A percentile compares a stretch with the other conserved stretches of the same genome.
These are phyloP conservation scores for Microglena sp. DNA, from an alignment of 139 green algal species.

Conservation along the genomic window DNA sequence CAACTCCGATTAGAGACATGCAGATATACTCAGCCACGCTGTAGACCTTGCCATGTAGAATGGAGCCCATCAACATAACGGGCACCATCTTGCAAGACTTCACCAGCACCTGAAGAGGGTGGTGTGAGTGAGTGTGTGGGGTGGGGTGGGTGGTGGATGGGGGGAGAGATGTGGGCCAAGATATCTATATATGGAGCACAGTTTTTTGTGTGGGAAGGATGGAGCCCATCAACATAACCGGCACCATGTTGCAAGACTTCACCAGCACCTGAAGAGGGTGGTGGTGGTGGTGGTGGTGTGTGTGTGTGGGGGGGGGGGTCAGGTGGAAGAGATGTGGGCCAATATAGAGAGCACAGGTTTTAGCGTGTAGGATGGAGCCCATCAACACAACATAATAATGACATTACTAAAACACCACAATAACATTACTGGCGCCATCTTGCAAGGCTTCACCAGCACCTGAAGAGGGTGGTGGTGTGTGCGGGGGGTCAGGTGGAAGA, in stretches of 20 bases:
- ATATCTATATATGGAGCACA: no score
- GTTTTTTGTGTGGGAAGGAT: no score
- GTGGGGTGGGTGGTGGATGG: no score
- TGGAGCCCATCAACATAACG: constrained; percentile 86
- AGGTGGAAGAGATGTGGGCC: no score
- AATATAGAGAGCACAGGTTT: no score
- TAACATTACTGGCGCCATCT: constrained; percentile 94
- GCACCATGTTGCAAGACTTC: constrained; percentile 97
- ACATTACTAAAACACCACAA: no score
- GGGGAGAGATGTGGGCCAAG: no score
- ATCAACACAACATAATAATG: constrained; percentile 96
- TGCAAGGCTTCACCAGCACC: constrained; percentile 93
- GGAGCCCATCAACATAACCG: constrained; percentile 89
- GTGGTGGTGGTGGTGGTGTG: no score
- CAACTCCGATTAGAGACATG: constrained; percentile 69
- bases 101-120: no score
- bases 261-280: no score
- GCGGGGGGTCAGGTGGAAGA: background rate
- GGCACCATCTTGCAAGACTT: constrained; percentile 98
- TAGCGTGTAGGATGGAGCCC: constrained; percentile 81
- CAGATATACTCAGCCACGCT: constrained; percentile 75
- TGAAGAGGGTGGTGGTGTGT: background rate
- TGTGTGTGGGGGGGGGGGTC: no score
- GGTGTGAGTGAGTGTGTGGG: no score
- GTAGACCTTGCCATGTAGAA: constrained; percentile 81